Base-by-base conservation (phyloP, 495 filamentous ascomycete genomes). In the Neurospora hispaniola region DNA sequence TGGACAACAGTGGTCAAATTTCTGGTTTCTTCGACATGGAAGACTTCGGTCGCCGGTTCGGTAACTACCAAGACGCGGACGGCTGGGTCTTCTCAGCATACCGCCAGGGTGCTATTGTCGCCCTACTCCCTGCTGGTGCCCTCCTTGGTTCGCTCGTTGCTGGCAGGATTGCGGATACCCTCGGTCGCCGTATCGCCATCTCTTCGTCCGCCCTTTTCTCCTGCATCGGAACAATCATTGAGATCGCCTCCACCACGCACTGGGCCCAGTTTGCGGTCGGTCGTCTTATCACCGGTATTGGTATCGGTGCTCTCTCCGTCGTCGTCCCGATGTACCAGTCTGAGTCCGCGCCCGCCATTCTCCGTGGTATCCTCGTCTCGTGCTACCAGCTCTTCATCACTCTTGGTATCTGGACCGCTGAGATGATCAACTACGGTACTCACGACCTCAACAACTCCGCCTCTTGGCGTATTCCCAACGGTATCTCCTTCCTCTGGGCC, bases 311-410 rank as follows among this genome's bases (percentile, higher is more conserved):
- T 1, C 85, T 93, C 16, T 91, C 89, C 70, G 91, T 92, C 71
- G 81, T 89, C 20, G 89, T 93, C 16, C 91, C 91, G 77, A 90
- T 92, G 86, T 93, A 91, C 81, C 90, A 91, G 82, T 86, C 85
- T 69, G 91, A 93, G 79, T 90, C 89, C 66, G 88, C 87, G 70
- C 91, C 91, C 46, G 79, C 82, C 44, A 87, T 89, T 76, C 85
- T 93, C 73, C 88, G 91, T 74, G 90, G 90, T 79, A 84, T 90
- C 70, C 86, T 92, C 73, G 86, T 92, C 74, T 89, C 86, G 73
- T 87, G 87, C 54, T 96, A 96, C 84, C 93, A 96, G 83, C 87
- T 96, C 31, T 94, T 96, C 83, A 92, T 96, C 80, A 93, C 93
- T 40, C 85, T 94, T 72, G 93, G 93, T 75, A 96, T 95, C 81